Evolutionary conservation across 2,329 filamentous ascomycete species (phyloP), one percentile per base, ranked within the genome.

Genomic region (Penicillium sp.): DNA sequence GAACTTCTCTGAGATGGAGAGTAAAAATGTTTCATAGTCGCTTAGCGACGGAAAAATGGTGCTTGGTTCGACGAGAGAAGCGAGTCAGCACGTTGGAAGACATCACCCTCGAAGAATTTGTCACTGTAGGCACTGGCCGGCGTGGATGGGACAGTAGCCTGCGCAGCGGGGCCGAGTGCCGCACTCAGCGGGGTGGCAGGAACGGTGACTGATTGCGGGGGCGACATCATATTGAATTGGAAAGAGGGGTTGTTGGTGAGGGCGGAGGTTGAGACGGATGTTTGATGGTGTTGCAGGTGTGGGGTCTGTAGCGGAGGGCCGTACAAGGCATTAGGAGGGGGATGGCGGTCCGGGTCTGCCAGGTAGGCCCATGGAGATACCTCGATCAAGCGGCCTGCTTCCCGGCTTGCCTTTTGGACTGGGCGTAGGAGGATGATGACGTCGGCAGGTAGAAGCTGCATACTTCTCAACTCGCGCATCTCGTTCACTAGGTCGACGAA

Each of bases 121-220:
- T 80, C 78, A 54, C 78, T 77, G 61, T 79, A 79, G 13, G 77
- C 75, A 64, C 73, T 79, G n/a, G 77, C 77, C 6, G 77, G 78
- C 0, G 78, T 79, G 3, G 84, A 90, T 4, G 91, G 89, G 12
- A 96, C 88, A 0, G 91, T 97, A 1, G 93, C 92, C 75, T 96
- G 92, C 54, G 92, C 90, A 21, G 93, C 93, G 6, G 93, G 91
- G 0, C 93, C 93, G 6, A 97, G 81, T 1, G 93, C 93, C 17
- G 92, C 93, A 67, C 90, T 94, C 61, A 96, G 84, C 8, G 93
- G 93, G 1, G 93, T 97, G 68, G 94, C 91, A 9, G 93, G 92
- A 38, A 92, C 77, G 12, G 84, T 80, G 10, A 83, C 78, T 23
- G 81, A 80, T 47, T 82, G 82, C 13, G 79, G 82, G 27, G 75